Evolutionary conservation across 805 yeast species (phyloP).

Genomic region (Tetrapisispora arboricola): DNA sequence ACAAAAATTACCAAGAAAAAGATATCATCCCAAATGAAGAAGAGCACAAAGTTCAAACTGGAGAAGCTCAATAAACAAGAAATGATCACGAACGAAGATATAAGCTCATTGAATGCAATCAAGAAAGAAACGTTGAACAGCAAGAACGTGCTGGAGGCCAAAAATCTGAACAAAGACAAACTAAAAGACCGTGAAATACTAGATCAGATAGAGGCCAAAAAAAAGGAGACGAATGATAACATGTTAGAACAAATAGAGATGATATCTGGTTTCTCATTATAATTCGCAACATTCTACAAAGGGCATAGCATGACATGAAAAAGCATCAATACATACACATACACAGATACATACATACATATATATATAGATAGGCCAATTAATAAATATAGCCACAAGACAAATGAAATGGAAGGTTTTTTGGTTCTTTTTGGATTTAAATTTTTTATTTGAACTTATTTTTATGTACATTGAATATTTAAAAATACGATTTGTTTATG

Average conservation of each 20-base stretch:
- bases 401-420: too few relatives aligned
- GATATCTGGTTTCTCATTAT: constrained; percentile 27
- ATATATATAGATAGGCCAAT: too few relatives aligned
- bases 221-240: constrained; percentile 22
- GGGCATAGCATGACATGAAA: too few relatives aligned
- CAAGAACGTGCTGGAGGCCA: constrained; percentile 11
- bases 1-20: constrained; percentile 1
- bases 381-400: background rate
- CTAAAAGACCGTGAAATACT: constrained; percentile 18
- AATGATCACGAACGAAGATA: constrained; percentile 6
- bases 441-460: background rate
- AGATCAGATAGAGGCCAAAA: constrained; percentile 12
- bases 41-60: constrained; percentile 18
- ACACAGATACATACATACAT: too few relatives aligned
- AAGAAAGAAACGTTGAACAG: background rate
- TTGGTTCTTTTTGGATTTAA: too few relatives aligned
- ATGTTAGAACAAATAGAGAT: constrained; percentile 26
- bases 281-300: background rate
- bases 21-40: constrained; percentile 17
- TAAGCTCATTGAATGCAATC: constrained; percentile 1
- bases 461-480: constrained; percentile 2
- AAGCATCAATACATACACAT: too few relatives aligned
- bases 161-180: constrained; percentile 19
- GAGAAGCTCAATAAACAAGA: constrained; percentile 17
- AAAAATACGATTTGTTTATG: too few relatives aligned